Conservation (phyloP, 2,329 filamentous ascomycete species). For the Penicillium hordei region DNA sequence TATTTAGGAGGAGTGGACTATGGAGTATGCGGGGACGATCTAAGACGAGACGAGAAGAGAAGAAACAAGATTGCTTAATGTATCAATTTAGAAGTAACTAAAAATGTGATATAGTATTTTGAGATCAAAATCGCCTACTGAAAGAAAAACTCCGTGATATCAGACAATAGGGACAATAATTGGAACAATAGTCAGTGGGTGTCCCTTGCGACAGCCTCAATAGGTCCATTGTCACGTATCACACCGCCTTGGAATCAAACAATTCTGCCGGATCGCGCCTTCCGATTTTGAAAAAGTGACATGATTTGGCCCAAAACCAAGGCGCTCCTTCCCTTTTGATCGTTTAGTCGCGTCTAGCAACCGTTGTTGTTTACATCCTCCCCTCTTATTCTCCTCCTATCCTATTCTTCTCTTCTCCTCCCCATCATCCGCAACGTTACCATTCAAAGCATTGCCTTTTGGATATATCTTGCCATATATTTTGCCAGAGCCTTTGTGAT, state of each 20-base stretch:
- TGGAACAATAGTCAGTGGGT: not conserved
- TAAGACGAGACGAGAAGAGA: not conserved
- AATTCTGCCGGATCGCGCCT: conserved; percentile 9
- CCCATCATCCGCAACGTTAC: not conserved
- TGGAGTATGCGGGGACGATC: not conserved
- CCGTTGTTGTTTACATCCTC: conserved; percentile 3
- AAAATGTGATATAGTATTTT: not conserved
- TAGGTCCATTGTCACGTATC: too few species aligned
- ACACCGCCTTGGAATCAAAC: not conserved
- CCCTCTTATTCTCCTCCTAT: not conserved
- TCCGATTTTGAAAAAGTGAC: conserved; percentile 9
- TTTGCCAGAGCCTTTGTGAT: not conserved
- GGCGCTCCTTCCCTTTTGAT: conserved; percentile 1
- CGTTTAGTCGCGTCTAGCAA: not conserved
- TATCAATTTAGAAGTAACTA: not conserved
- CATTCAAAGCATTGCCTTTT: not conserved
- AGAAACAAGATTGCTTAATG: not conserved
- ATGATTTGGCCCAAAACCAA: not conserved
- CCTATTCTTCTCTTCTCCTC: not conserved
- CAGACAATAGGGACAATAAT: not conserved
- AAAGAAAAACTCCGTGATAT: not conserved
- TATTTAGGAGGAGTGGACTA: not conserved
- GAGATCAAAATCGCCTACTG: not conserved
- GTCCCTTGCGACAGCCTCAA: not conserved
- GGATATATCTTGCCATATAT: not conserved